Evolutionary conservation across 352 stramenopile species (phyloP).

Genomic region (Pilasporangium apinafurcum): DNA sequence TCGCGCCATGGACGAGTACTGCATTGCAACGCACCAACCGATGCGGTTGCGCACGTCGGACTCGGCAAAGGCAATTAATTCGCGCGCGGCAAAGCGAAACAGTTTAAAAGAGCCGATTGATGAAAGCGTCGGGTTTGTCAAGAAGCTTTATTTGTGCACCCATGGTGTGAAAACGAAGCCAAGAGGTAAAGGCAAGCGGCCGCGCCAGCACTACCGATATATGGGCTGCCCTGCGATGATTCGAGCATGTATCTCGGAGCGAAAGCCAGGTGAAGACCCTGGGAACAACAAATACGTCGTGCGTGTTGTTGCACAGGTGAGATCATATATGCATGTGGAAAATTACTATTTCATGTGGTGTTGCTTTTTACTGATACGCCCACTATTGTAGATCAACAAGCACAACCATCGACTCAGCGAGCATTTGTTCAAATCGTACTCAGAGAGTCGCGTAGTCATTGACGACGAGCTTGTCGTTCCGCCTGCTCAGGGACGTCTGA

Average conservation of each 20-base stretch:
- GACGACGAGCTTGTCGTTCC: conserved; percentile 70
- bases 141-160: conserved; percentile 82
- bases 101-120: conserved; percentile 83
- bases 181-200: conserved; percentile 70
- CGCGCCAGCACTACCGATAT: conserved; percentile 77
- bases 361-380: neutral
- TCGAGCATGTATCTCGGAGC: conserved; percentile 73
- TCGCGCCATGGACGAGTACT: conserved; percentile 76
- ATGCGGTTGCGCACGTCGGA: conserved; percentile 79
- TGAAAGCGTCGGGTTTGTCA: conserved; percentile 78
- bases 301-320: conserved; percentile 71
- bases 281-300: conserved; percentile 77
- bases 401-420: conserved; percentile 83
- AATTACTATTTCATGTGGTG: neutral
- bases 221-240: conserved; percentile 84
- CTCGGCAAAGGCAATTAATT: conserved; percentile 76
- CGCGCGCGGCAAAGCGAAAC: conserved; percentile 71
- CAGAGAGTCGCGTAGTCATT: conserved; percentile 80
- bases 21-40: conserved; percentile 61
- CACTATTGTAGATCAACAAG: conserved; percentile 60
- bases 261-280: conserved; percentile 45
- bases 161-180: conserved; percentile 83
- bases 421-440: conserved; percentile 84
- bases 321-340: neutral
- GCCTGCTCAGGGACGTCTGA: conserved; percentile 27